Conservation (phyloP, 495 filamentous ascomycete species). For the Glutinoglossum americanum region DNA sequence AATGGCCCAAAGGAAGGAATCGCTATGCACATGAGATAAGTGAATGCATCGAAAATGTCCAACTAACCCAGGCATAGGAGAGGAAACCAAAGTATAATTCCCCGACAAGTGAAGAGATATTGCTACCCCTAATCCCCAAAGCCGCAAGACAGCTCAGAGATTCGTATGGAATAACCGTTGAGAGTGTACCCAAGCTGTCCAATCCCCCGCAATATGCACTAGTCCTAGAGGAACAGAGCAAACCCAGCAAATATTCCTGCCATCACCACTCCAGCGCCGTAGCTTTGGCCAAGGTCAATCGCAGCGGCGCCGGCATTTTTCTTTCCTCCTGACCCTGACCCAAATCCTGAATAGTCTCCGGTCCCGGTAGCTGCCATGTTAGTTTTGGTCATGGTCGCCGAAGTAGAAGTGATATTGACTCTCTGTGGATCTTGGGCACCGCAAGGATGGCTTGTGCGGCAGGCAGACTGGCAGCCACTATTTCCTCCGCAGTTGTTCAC, state of each 20-base stretch:
- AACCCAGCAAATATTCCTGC: slow-evolving; percentile 42
- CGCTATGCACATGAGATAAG: slow-evolving; percentile 1
- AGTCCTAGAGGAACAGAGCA: slow-evolving; percentile 30
- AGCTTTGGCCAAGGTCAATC: slow-evolving; percentile 31
- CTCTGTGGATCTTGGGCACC: slow-evolving; percentile 50
- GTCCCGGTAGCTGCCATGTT: slow-evolving; percentile 14
- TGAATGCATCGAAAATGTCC: not conserved
- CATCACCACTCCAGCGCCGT: slow-evolving; percentile 33
- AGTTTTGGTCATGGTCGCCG: slow-evolving; percentile 21
- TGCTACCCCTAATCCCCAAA: not conserved
- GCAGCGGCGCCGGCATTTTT: slow-evolving; percentile 18
- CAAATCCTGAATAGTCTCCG: slow-evolving; percentile 21
- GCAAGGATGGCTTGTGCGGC: slow-evolving; percentile 54
- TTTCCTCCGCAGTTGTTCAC: slow-evolving; percentile 35
- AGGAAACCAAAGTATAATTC: not conserved
- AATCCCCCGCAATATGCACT: not conserved
- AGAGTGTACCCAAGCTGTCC: not conserved
- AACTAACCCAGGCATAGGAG: not conserved
- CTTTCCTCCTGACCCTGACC: slow-evolving; percentile 3
- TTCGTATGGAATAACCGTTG: not conserved
- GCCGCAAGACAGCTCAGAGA: not conserved
- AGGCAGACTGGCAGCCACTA: slow-evolving; percentile 36
- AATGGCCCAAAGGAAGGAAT: not conserved
- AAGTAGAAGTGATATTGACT: slow-evolving; percentile 34
- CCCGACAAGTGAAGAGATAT: not conserved